Conservation (phyloP, 768 basidiomycete genomes). For the Vishniacozyma victoriae region DNA sequence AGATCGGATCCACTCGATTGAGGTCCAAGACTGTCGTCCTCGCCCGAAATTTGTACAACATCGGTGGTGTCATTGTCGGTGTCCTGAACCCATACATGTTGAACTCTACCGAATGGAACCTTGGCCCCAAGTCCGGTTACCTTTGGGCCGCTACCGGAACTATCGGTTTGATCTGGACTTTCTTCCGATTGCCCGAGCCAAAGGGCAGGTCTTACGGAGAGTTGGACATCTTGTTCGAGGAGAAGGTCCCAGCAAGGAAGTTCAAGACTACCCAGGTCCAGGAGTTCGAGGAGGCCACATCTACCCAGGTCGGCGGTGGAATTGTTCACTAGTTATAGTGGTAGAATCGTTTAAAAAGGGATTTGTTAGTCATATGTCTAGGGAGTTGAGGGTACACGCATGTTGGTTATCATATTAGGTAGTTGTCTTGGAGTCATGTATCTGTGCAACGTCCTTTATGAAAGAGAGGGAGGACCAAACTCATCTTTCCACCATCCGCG, state of each 20-base stretch:
- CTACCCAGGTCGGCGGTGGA: too few species aligned
- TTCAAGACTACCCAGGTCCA: conserved; percentile 23
- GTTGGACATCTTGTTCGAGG: conserved; percentile 43
- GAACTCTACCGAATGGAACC: conserved; percentile 20
- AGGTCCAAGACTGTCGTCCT: conserved; percentile 44
- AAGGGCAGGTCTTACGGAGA: conserved; percentile 31
- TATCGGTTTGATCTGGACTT: conserved; percentile 12
- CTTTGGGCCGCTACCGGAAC: conserved; percentile 28
- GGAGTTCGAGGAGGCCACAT: conserved; percentile 8
- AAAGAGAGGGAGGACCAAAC: too few species aligned
- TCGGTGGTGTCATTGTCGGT: conserved; percentile 16
- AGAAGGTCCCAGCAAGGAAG: conserved; percentile 33
- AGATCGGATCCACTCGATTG: conserved; percentile 43
- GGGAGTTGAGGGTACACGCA: too few species aligned
- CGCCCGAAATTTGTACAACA: conserved; percentile 23
- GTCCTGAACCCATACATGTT: conserved; percentile 27
- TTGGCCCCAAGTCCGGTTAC: conserved; percentile 33
- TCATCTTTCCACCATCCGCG: too few species aligned
- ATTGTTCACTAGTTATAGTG: too few species aligned
- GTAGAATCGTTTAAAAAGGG: too few species aligned
- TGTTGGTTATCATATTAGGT: too few species aligned
- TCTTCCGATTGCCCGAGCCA: conserved; percentile 23
- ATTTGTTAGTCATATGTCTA: too few species aligned
- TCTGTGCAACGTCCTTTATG: too few species aligned
- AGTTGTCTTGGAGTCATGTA: too few species aligned